Percentiles rank a stretch among this genome's conserved stretches.
Conservation (phyloP, 106 monocot species). For the Vanilla planifolia region DNA sequence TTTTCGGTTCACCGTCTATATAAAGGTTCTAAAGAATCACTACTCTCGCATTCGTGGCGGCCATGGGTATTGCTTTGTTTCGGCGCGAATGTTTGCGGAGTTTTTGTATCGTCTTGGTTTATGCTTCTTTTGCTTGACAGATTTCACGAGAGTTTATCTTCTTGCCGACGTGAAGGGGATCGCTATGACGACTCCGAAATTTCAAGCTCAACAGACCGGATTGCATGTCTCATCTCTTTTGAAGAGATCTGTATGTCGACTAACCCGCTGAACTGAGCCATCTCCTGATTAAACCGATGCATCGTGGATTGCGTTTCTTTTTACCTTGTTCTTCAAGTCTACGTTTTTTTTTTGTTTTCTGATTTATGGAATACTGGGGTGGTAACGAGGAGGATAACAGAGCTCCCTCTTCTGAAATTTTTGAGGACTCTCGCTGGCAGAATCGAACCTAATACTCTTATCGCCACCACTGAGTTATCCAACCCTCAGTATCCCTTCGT, state of each 20-base stretch:
- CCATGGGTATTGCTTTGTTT: too few species aligned
- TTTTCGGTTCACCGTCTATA: too few species aligned
- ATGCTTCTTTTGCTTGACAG: background rate
- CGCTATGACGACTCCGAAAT: slow-evolving; percentile 39
- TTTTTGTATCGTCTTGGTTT: background rate
- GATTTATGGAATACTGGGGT: background rate
- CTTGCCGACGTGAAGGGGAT: background rate
- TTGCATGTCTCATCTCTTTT: slow-evolving; percentile 40
- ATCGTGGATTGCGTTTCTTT: background rate
- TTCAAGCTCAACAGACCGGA: slow-evolving; percentile 84
- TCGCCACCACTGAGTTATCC: slow-evolving; percentile 24
- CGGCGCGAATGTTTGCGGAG: background rate
- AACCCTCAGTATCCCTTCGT: background rate
- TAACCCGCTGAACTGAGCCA: slow-evolving; percentile 77
- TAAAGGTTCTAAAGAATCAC: too few species aligned
- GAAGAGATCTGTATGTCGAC: slow-evolving; percentile 63
- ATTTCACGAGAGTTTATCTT: too few species aligned
- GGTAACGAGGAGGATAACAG: slow-evolving; percentile 20
- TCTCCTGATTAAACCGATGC: background rate
- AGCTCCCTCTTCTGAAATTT: slow-evolving; percentile 29
- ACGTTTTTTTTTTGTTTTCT: background rate
- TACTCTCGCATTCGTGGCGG: too few species aligned
- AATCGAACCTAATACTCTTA: slow-evolving; percentile 16
- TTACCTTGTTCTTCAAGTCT: background rate
- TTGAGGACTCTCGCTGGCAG: slow-evolving; percentile 30